These are phyloP conservation scores for Thoreauomyces humboldtii DNA, from an alignment of 192 early-diverging fungal species.

Conservation along the genomic window DNA sequence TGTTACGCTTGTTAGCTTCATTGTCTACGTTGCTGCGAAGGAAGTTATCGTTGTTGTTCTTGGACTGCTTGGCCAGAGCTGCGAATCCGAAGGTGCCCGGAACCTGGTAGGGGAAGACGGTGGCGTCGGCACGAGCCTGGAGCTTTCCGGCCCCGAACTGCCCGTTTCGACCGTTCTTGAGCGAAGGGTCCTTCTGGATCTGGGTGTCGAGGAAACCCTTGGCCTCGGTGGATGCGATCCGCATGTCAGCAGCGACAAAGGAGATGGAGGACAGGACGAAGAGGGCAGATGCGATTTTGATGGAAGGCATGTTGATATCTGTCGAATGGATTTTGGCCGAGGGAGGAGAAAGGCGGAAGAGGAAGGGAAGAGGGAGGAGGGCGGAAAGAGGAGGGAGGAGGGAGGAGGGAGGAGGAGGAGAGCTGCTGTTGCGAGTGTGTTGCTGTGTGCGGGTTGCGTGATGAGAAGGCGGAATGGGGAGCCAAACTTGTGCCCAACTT, in stretches of 20 bases:
- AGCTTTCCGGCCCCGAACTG: neutral
- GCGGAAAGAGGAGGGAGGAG: neutral
- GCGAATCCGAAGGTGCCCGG: constrained; percentile 23
- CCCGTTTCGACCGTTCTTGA: constrained; percentile 18
- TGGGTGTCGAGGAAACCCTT: constrained; percentile 21
- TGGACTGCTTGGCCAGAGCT: constrained; percentile 17
- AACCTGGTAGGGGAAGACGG: constrained; percentile 20
- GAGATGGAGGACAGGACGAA: neutral
- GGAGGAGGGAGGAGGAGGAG: neutral
- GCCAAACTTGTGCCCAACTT: too few relatives aligned
- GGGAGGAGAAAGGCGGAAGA: neutral
- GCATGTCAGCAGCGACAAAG: constrained; percentile 21
- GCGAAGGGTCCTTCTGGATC: constrained; percentile 18
- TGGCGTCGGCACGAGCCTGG: constrained; percentile 8
- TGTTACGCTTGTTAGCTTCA: constrained; percentile 34
- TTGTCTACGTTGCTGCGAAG: constrained; percentile 37
- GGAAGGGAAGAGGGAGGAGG: neutral
- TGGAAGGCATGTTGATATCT: neutral
- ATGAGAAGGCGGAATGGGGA: too few relatives aligned
- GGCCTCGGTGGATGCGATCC: constrained; percentile 12
- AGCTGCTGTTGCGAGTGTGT: neutral
- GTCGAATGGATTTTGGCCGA: neutral
- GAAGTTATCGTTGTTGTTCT: constrained; percentile 36
- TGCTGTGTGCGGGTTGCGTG: constrained; percentile 4
- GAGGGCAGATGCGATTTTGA: neutral